These are phyloP conservation scores for Rhodotorula sp. DNA, from an alignment of 1,284 basidiomycete genomes.

Conservation along the genomic window DNA sequence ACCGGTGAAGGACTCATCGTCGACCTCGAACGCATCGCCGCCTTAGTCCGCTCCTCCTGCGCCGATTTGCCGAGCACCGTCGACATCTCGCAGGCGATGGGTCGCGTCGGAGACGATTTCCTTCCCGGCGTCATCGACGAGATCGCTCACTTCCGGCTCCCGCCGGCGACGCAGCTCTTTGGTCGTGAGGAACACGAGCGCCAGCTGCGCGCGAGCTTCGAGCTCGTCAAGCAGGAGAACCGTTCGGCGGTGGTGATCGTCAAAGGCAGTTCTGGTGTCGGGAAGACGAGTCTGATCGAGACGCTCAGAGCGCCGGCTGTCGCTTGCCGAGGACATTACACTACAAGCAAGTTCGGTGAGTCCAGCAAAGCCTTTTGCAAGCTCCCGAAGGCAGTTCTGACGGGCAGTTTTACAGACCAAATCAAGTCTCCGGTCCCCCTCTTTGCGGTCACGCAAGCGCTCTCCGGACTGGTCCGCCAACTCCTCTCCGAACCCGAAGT, in stretches of 20 bases:
- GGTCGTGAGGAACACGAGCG: constrained; percentile 28
- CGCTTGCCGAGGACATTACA: constrained; percentile 19
- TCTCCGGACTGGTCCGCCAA: constrained; percentile 38
- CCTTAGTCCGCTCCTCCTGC: constrained; percentile 1
- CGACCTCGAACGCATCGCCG: constrained; percentile 29
- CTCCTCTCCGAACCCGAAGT: constrained; percentile 34
- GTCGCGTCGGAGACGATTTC: constrained; percentile 14
- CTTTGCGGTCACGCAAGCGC: constrained; percentile 38
- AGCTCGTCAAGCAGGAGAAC: constrained; percentile 20
- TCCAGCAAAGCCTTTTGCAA: not conserved
- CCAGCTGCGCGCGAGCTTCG: constrained; percentile 18
- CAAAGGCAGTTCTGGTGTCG: constrained; percentile 33
- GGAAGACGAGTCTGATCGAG: constrained; percentile 39
- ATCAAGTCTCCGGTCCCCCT: constrained; percentile 40
- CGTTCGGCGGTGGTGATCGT: constrained; percentile 23
- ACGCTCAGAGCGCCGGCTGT: constrained; percentile 25
- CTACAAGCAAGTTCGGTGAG: constrained; percentile 38
- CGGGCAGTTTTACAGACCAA: constrained; percentile 16
- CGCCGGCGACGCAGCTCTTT: constrained; percentile 30
- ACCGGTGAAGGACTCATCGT: constrained; percentile 32
- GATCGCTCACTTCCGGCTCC: constrained; percentile 35
- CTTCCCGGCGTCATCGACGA: constrained; percentile 33
- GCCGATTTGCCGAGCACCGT: not conserved
- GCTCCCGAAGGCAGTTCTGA: too few relatives aligned
- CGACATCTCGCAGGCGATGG: not conserved